Evolutionary conservation across 805 yeast species (phyloP), one percentile per base, ranked within the genome.

Genomic region (Lipomyces yamadae): DNA sequence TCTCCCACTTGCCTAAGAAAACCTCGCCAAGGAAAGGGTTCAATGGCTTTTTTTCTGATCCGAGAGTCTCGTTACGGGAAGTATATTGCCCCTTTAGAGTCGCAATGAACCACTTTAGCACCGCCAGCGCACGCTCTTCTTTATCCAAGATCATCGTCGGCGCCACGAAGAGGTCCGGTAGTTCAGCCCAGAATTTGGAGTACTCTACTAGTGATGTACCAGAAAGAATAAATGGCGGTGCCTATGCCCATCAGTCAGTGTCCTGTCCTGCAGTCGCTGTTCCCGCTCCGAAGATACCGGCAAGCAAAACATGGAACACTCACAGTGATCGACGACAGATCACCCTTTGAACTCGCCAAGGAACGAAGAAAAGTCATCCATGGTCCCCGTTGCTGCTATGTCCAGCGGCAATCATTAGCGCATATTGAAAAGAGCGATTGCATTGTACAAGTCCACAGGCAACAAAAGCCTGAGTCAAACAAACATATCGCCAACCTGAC

Each of bases 1-100:
- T 70, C 34, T 85, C 76, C 97, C 98, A 92, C 74, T 89, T 87
- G 58, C 97, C 98, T 50, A 91, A 90, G 74, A 93, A 95, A 60
- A 92, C 82, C 81, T 95, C 99, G 65, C 99, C 99, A 71, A 95
- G 81, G 75, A 95, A 94, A 56, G 99, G 99, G 77, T 95, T 95
- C 77, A 95, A 82, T 7, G 99, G 98, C 80, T 95, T 95, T 85
- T 95, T 95, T 80, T 95, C 99, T 54, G 91, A 84, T n/a, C 98
- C 98, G 84, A 90, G 85, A 62, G 88, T 84, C 80, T 94, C 98
- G 77, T 87, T 91, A 77, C 99, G 86, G 30, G 96, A 89, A 76
- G 97, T 90, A 78, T 94, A 95, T 80, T 95, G 98, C 33, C 97
- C 91, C 77, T 94, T 86, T 72, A 95, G 83, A 29, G 98, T 92